Evolutionary conservation across 192 early-diverging fungal species (phyloP).

Genomic region (Coemansia pectinata): DNA sequence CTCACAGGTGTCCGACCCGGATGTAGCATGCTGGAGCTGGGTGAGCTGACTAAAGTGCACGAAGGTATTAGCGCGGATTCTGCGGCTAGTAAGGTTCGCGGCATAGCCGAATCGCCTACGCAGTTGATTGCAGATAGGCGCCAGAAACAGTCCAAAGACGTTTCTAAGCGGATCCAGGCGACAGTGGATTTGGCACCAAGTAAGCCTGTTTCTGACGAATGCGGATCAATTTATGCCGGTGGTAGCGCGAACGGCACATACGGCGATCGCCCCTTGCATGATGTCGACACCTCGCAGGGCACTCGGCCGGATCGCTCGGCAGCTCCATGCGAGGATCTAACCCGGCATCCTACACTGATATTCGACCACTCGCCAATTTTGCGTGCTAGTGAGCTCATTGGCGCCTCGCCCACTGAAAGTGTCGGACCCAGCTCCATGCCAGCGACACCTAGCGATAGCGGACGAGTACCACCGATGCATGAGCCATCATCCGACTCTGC

Average conservation of each 20-base stretch:
- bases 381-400: conserved; percentile 25
- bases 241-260: conserved; percentile 10
- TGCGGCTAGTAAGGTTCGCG: background rate
- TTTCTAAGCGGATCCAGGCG: background rate
- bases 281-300: background rate
- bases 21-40: background rate
- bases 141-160: background rate
- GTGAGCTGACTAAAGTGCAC: background rate
- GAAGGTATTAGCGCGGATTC: background rate
- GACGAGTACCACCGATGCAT: no score
- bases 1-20: background rate
- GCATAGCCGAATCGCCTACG: conserved; percentile 25
- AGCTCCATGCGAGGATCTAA: conserved; percentile 11
- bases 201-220: background rate
- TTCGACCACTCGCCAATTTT: conserved; percentile 48
- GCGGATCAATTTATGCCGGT: conserved; percentile 8
- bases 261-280: conserved; percentile 35
- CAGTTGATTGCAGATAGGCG: conserved; percentile 10
- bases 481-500: background rate
- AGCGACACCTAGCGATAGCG: background rate
- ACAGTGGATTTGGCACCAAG: background rate
- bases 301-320: background rate
- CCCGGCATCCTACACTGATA: conserved; percentile 45
- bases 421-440: background rate
- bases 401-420: background rate